phyloP scores from a whole-genome alignment of 805 yeast species.

The Saccharomycopsis sp. region DNA sequence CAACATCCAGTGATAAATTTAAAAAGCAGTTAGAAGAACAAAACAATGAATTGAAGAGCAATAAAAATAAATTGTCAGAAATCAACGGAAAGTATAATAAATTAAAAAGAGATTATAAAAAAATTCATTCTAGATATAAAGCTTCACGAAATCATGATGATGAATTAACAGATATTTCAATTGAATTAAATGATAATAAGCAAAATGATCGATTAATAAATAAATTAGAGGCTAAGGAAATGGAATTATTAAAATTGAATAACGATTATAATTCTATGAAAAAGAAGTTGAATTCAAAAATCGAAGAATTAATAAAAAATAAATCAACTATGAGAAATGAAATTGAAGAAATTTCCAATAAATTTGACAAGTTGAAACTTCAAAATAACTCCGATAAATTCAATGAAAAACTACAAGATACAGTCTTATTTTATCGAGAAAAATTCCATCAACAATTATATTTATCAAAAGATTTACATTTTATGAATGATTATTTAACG shows the following conservation, averaged over 20 bases:
- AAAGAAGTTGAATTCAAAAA: slow-evolving; percentile 1
- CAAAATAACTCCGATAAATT: too few species aligned
- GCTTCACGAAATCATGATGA: not conserved
- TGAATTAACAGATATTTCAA: not conserved
- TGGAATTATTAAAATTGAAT: not conserved
- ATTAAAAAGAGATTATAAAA: slow-evolving; percentile 23
- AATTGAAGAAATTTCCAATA: not conserved
- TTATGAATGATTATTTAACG: slow-evolving; percentile 24
- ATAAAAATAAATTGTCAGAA: not conserved
- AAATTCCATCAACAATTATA: slow-evolving; percentile 16
- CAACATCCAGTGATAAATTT: not conserved
- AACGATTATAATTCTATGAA: not conserved
- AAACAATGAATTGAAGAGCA: slow-evolving; percentile 15
- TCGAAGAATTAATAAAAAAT: not conserved
- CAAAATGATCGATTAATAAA: not conserved
- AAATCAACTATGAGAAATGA: too few species aligned
- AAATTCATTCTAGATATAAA: slow-evolving; percentile 24
- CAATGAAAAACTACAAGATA: slow-evolving; percentile 4
- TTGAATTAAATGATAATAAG: not conserved
- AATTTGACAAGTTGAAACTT: not conserved
- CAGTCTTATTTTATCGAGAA: slow-evolving; percentile 12
- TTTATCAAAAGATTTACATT: slow-evolving; percentile 22
- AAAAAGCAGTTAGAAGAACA: not conserved
- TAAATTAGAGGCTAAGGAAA: not conserved
- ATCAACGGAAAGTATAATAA: slow-evolving; percentile 22